Conservation (phyloP, 306 rosid genomes). For the Rosa rugosa region DNA sequence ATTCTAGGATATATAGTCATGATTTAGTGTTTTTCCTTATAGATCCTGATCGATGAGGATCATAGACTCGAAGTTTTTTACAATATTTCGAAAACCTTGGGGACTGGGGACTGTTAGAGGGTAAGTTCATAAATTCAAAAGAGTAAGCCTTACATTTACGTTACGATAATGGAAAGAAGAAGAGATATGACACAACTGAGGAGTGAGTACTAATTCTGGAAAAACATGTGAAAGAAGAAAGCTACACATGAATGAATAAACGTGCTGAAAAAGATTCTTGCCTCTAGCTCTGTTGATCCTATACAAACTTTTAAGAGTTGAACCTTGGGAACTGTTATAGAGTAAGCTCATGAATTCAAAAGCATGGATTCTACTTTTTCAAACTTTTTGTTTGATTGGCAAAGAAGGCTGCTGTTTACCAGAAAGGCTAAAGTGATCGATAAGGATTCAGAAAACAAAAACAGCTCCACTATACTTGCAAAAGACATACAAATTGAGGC, state of each 20-base stretch:
- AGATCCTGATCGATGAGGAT: not conserved
- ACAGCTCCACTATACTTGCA: not conserved
- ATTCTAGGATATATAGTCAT: not conserved
- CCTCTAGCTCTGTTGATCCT: conserved; percentile 16
- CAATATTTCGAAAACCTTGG: not conserved
- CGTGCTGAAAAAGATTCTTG: conserved; percentile 36
- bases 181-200: not conserved
- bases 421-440: conserved; percentile 10
- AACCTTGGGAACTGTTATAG: conserved; percentile 43
- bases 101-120: not conserved
- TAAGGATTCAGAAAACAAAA: not conserved
- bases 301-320: conserved; percentile 1
- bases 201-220: conserved; percentile 2
- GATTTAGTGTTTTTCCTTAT: not conserved
- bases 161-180: not conserved
- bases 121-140: not conserved
- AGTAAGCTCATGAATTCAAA: conserved; percentile 34
- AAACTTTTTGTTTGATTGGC: conserved; percentile 33
- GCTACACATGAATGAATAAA: conserved; percentile 37
- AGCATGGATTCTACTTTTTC: conserved; percentile 17
- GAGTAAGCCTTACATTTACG: not conserved
- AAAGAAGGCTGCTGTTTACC: conserved; percentile 20
- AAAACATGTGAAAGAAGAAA: conserved; percentile 28
- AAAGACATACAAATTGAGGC: conserved; percentile 7
- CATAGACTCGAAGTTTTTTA: not conserved